phyloP scores from a whole-genome alignment of 352 stramenopile genomes.

The Pythium biforme region DNA sequence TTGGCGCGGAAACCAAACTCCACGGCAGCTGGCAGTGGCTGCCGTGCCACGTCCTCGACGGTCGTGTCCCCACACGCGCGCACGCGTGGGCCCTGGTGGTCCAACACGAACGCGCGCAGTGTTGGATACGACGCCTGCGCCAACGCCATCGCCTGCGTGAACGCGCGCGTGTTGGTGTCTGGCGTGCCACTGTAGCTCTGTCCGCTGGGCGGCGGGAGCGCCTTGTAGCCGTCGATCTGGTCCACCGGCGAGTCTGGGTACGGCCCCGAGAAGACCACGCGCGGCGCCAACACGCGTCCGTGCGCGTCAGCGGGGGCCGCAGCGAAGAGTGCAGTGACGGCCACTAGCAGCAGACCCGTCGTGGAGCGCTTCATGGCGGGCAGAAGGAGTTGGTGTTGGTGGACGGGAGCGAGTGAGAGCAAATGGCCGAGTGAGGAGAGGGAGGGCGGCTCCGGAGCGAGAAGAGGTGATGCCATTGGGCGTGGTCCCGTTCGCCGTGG shows the following conservation, averaged over 20 bases:
- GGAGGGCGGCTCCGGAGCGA: too few species aligned
- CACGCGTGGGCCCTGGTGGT: conserved; percentile 7
- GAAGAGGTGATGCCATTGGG: too few species aligned
- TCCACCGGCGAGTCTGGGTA: conserved; percentile 15
- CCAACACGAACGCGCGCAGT: conserved; percentile 12
- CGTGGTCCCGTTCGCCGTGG: too few species aligned
- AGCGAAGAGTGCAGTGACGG: neutral
- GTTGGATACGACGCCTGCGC: conserved; percentile 14
- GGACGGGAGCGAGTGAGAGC: too few species aligned
- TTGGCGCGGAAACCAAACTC: conserved; percentile 11
- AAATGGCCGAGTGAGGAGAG: too few species aligned
- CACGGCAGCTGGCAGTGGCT: conserved; percentile 9
- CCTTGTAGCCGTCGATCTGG: conserved; percentile 20
- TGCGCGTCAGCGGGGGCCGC: conserved; percentile 2
- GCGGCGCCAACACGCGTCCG: conserved; percentile 16
- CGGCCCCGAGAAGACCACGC: conserved; percentile 7
- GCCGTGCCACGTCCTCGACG: neutral
- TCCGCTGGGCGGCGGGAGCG: conserved; percentile 6
- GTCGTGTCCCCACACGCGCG: conserved; percentile 7
- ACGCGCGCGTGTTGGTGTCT: conserved; percentile 20
- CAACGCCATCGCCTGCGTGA: conserved; percentile 22
- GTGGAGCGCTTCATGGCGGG: too few species aligned
- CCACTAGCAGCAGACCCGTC: neutral
- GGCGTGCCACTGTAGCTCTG: conserved; percentile 16
- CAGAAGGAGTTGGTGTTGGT: too few species aligned